These are phyloP conservation scores for Vanrija humicola DNA, from an alignment of 1,284 basidiomycete genomes.

Conservation along the genomic window DNA sequence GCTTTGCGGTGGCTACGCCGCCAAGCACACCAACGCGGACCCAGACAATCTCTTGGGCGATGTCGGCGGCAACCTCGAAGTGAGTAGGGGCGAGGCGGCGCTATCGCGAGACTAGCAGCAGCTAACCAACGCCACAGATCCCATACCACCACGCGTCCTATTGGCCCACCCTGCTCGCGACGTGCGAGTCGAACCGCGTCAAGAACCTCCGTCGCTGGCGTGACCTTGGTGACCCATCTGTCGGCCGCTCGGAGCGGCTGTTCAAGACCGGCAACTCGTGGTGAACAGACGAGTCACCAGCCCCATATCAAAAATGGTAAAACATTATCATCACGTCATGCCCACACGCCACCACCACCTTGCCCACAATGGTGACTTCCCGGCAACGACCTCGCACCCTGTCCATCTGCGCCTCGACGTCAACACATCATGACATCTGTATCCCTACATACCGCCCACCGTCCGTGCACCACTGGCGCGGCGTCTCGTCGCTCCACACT, in stretches of 20 bases:
- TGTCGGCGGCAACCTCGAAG: slow-evolving; percentile 33
- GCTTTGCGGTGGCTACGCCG: slow-evolving; percentile 20
- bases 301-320: no score
- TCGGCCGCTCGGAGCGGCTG: slow-evolving; percentile 31
- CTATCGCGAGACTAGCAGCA: no score
- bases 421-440: no score
- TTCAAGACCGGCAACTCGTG: slow-evolving; percentile 19
- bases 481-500: no score
- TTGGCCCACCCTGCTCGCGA: slow-evolving; percentile 29
- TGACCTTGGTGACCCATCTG: slow-evolving; percentile 20
- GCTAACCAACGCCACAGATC: slow-evolving; percentile 10
- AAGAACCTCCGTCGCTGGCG: slow-evolving; percentile 28
- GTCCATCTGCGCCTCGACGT: no score
- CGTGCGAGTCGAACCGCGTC: slow-evolving; percentile 23
- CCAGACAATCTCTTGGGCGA: slow-evolving; percentile 24
- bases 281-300: no score
- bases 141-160: slow-evolving; percentile 37
- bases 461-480: no score
- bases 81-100: slow-evolving; percentile 12
- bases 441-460: no score
- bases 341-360: no score
- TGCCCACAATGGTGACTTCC: no score
- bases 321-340: no score
- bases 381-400: no score
- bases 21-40: slow-evolving; percentile 23